These are phyloP conservation scores for Plasmodium knowlesi DNA, from an alignment of 169 alveolate species.

Conservation along the genomic window DNA sequence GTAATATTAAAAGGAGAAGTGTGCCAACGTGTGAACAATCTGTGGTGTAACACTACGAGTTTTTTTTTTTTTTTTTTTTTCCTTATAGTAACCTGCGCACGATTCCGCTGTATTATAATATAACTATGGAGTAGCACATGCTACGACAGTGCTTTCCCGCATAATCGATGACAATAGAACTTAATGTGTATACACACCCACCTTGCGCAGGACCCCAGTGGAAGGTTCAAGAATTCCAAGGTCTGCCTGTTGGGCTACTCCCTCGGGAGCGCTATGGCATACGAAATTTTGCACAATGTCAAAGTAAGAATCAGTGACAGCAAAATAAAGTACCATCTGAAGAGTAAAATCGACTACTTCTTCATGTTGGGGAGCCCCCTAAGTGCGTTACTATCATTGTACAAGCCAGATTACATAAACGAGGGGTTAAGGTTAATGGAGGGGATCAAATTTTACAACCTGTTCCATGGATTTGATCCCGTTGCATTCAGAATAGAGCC, in stretches of 20 bases:
- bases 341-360: constrained; percentile 85
- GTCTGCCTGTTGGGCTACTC: constrained; percentile 87
- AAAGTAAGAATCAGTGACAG: constrained; percentile 70
- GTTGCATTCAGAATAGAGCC: constrained; percentile 87
- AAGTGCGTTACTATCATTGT: constrained; percentile 82
- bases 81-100: background rate
- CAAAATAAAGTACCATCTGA: constrained; percentile 69
- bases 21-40: background rate
- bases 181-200: background rate
- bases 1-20: constrained; percentile 37
- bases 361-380: constrained; percentile 89
- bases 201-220: constrained; percentile 81
- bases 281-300: constrained; percentile 81
- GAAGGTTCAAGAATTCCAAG: constrained; percentile 82
- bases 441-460: constrained; percentile 81
- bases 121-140: background rate
- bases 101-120: background rate
- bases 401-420: constrained; percentile 84
- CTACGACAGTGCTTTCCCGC: background rate
- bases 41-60: background rate
- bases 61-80: no score
- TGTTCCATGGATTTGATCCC: constrained; percentile 91
- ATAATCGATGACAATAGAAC: background rate
- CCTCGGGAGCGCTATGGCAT: constrained; percentile 87
- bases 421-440: constrained; percentile 80